These are phyloP conservation scores for Fusarium clavum DNA, from an alignment of 2,329 filamentous ascomycete species.

Conservation along the genomic window DNA sequence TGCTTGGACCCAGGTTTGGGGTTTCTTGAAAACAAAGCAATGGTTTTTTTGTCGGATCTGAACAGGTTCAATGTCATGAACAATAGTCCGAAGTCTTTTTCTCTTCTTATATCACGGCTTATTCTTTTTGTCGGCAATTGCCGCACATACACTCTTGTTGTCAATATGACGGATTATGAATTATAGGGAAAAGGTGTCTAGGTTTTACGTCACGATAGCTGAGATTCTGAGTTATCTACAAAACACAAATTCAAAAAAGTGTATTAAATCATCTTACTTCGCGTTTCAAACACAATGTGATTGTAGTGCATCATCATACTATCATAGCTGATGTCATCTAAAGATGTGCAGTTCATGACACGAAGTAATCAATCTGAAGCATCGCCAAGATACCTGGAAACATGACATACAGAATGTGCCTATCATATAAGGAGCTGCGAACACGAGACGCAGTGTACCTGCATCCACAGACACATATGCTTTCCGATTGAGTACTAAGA, in stretches of 20 bases:
- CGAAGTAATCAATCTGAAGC: background rate
- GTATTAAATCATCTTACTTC: background rate
- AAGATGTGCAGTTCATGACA: background rate
- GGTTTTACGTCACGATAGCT: slow-evolving; percentile 2
- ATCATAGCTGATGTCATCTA: slow-evolving; percentile 3
- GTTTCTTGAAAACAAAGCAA: slow-evolving; percentile 5
- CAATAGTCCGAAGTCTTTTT: slow-evolving; percentile 2
- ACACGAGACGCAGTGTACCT: background rate
- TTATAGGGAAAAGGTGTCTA: slow-evolving; percentile 27
- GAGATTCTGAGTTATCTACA: slow-evolving; percentile 5
- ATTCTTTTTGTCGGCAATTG: slow-evolving; percentile 8
- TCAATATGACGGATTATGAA: slow-evolving; percentile 32
- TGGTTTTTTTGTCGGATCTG: slow-evolving; percentile 10
- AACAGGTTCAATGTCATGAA: slow-evolving; percentile 4
- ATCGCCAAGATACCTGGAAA: background rate
- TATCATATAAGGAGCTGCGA: background rate
- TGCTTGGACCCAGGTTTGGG: slow-evolving; percentile 6
- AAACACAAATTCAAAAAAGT: slow-evolving; percentile 21
- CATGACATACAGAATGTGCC: background rate
- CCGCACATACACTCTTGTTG: slow-evolving; percentile 2
- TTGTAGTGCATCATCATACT: background rate
- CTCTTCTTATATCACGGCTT: slow-evolving; percentile 4
- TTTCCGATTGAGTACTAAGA: background rate
- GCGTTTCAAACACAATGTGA: background rate
- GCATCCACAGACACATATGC: background rate